A percentile compares a stretch with the other conserved stretches of the same genome.
Evolutionary conservation across 164 flowering plant species (phyloP).

Genomic region (Macadamia tetraphylla): DNA sequence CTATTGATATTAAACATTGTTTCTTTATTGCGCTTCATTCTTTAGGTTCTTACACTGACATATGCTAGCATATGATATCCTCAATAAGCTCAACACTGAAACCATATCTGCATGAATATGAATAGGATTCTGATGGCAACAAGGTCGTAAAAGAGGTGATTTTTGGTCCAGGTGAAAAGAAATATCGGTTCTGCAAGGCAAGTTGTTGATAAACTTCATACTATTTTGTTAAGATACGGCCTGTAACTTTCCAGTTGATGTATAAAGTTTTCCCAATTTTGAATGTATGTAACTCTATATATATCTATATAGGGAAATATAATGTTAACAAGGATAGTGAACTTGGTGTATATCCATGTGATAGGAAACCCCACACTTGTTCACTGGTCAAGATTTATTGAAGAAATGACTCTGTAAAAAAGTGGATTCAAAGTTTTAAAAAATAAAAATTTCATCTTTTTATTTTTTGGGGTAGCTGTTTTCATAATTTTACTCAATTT

Average conservation of each 20-base stretch:
- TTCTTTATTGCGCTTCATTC: background rate
- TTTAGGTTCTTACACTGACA: background rate
- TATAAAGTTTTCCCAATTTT: no score
- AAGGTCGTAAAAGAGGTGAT: slow-evolving; percentile 76
- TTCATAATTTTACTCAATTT: no score
- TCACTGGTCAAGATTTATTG: no score
- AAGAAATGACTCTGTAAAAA: no score
- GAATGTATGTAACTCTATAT: no score
- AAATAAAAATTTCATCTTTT: no score
- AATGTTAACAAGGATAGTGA: background rate
- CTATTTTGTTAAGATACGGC: background rate
- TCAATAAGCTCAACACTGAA: background rate
- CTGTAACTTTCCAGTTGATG: background rate
- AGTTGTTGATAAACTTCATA: background rate
- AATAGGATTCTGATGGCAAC: slow-evolving; percentile 73
- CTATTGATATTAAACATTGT: no score
- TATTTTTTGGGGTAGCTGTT: no score
- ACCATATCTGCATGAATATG: slow-evolving; percentile 9
- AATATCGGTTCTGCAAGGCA: slow-evolving; percentile 84
- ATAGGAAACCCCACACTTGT: no score
- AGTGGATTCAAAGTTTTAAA: no score
- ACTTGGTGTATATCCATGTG: no score
- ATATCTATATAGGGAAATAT: background rate
- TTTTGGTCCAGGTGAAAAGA: slow-evolving; percentile 68
- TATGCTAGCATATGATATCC: slow-evolving; percentile 5